Evolutionary conservation across 106 monocot genomes (phyloP).

Genomic region (Apostasia shenzhenica): DNA sequence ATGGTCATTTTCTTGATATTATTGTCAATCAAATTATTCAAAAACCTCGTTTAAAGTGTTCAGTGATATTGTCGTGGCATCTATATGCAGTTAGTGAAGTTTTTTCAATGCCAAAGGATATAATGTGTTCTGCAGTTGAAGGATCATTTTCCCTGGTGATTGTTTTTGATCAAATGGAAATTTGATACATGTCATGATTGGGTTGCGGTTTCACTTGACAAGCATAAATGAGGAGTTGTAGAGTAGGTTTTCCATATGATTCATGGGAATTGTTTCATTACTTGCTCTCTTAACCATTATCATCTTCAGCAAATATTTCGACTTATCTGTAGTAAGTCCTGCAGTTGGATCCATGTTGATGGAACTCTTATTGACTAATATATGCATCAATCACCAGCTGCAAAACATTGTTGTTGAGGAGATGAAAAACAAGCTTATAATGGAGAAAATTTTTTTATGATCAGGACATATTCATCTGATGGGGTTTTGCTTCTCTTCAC

Average conservation of each 20-base stretch:
- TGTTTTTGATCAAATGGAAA: constrained; percentile 8
- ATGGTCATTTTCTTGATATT: constrained; percentile 31
- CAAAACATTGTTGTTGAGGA: not conserved
- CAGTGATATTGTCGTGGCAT: constrained; percentile 21
- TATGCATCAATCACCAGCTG: not conserved
- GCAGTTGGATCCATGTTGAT: constrained; percentile 10
- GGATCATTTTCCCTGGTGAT: constrained; percentile 20
- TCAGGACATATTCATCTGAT: constrained; percentile 14
- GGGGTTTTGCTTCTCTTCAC: constrained; percentile 17
- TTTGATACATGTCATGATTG: constrained; percentile 10
- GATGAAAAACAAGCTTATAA: constrained; percentile 2
- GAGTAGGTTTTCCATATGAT: constrained; percentile 24
- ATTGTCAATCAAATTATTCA: constrained; percentile 26
- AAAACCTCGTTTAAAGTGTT: constrained; percentile 26
- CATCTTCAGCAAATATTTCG: constrained; percentile 16
- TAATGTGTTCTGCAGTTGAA: constrained; percentile 26
- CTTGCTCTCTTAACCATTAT: constrained; percentile 12
- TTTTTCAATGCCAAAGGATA: constrained; percentile 11
- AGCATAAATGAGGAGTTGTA: constrained; percentile 22
- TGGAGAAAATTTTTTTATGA: constrained; percentile 3
- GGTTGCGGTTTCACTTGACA: constrained; percentile 15
- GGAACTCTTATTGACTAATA: constrained; percentile 13
- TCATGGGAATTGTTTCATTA: constrained; percentile 10
- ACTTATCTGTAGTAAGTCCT: constrained; percentile 6
- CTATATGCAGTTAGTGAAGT: constrained; percentile 10